phyloP scores from a whole-genome alignment of 768 basidiomycete genomes.

The Goffeauzyma gilvescens region DNA sequence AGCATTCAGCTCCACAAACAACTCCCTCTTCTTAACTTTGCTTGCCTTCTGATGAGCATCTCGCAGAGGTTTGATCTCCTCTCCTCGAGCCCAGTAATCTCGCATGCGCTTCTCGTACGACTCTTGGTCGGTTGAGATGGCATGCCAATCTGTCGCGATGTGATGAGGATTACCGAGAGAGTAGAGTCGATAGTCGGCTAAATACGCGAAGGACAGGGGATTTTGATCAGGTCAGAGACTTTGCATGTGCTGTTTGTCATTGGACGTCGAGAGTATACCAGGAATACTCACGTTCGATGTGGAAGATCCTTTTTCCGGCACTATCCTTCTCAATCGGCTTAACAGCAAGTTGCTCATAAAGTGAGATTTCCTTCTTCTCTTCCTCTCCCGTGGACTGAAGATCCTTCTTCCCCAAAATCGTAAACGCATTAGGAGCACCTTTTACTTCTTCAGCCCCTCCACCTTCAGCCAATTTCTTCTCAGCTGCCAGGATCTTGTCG shows the following conservation, averaged over 20 bases:
- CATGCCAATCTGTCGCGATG: background rate
- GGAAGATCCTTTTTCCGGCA: slow-evolving; percentile 1
- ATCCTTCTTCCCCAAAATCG: too few species aligned
- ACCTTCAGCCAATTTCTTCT: too few species aligned
- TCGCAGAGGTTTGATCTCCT: background rate
- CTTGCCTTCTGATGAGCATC: too few species aligned
- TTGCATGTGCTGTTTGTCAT: background rate
- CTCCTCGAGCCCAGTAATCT: slow-evolving; percentile 5
- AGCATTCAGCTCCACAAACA: background rate
- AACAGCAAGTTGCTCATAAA: background rate
- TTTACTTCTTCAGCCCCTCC: too few species aligned
- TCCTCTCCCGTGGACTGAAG: too few species aligned
- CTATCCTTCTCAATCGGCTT: slow-evolving; percentile 3
- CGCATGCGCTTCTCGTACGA: slow-evolving; percentile 11
- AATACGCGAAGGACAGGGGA: background rate
- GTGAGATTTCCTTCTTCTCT: too few species aligned
- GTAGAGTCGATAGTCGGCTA: slow-evolving; percentile 7
- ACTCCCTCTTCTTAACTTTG: slow-evolving; percentile 2
- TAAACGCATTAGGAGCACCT: too few species aligned
- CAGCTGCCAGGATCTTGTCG: too few species aligned
- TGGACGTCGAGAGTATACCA: background rate
- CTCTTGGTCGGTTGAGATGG: slow-evolving; percentile 2
- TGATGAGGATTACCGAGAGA: slow-evolving; percentile 4
- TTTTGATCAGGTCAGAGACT: background rate
- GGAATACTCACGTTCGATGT: slow-evolving; percentile 4